Evolutionary conservation across 2,329 filamentous ascomycete species (phyloP), one percentile per base, ranked within the genome.

Genomic region (Fusarium albidum): DNA sequence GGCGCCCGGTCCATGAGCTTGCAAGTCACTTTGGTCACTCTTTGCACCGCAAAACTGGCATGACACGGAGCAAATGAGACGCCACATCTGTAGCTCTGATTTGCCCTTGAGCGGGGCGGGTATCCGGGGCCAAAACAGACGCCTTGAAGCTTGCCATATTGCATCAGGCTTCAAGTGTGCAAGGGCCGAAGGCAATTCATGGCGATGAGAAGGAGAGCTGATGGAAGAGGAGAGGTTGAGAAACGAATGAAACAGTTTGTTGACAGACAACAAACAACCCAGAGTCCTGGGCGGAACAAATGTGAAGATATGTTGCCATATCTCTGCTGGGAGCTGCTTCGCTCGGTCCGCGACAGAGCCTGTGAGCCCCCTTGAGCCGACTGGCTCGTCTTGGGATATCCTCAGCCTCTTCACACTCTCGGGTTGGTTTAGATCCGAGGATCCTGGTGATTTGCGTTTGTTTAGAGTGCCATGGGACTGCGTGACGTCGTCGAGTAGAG

Each of bases 31-130:
- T 34, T 39, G 29, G 14, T 56, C 53, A 57, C 68, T 70, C 42
- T 60, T 64, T 56, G 77, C 83, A 47, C 74, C 76, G 72, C 91
- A 95, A 61, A 87, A 84, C 67, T 93, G 86, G 71, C 91, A 96
- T 48, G 69, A 73, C 26, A 68, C 76, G 40, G 83, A 82, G 70
- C 84, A 86, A 29, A 85, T 79, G 43, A 95, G 76, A 66, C 82
- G 83, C 83, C 91, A 92, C 89, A 93, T 93, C 34, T 88, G 83
- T 59, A 90, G 76, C 71, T 95, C 91, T 34, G 83, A 83, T 68
- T 82, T 83, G 52, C 79, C 81, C 45, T 77, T 75, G 42, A 94
- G 77, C 25, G 90, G 90, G 49, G 80, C 79, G 39, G 91, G 91
- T 77, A 92, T 84, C 61, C 82, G 81, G 21, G 84, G 84, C 75